These are phyloP conservation scores for Naganishia onofrii DNA, from an alignment of 768 basidiomycete genomes.

Conservation along the genomic window DNA sequence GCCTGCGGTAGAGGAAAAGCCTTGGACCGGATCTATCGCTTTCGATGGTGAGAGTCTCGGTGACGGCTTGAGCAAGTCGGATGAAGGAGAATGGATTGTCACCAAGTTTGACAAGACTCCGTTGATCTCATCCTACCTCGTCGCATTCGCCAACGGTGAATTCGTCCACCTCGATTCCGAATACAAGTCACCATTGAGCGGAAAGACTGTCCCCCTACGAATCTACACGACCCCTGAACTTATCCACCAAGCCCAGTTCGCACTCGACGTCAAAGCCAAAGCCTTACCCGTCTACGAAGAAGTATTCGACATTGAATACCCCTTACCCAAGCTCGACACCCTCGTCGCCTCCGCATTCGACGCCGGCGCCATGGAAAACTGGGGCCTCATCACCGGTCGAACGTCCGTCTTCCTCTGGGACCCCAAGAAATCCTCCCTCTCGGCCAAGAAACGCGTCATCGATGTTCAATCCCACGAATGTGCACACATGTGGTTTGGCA, in stretches of 20 bases:
- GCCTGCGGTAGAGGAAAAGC: slow-evolving; percentile 66
- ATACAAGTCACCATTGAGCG: slow-evolving; percentile 74
- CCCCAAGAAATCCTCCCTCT: slow-evolving; percentile 67
- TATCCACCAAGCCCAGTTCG: slow-evolving; percentile 77
- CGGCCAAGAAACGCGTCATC: slow-evolving; percentile 75
- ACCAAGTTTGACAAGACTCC: slow-evolving; percentile 79
- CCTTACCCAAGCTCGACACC: slow-evolving; percentile 91
- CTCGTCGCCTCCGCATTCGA: slow-evolving; percentile 82
- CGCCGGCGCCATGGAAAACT: slow-evolving; percentile 85
- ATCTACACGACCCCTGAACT: slow-evolving; percentile 80
- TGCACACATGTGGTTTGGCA: slow-evolving; percentile 74
- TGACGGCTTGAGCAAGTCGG: slow-evolving; percentile 36
- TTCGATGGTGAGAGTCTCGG: slow-evolving; percentile 53
- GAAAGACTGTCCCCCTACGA: slow-evolving; percentile 74
- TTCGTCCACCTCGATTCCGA: slow-evolving; percentile 70
- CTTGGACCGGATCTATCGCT: slow-evolving; percentile 52
- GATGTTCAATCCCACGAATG: slow-evolving; percentile 79
- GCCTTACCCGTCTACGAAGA: slow-evolving; percentile 88
- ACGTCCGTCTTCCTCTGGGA: slow-evolving; percentile 78
- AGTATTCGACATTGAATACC: slow-evolving; percentile 86
- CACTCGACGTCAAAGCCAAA: slow-evolving; percentile 75
- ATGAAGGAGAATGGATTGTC: slow-evolving; percentile 65
- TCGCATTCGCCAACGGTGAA: slow-evolving; percentile 70
- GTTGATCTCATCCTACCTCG: slow-evolving; percentile 81
- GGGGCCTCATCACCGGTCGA: slow-evolving; percentile 71